These are phyloP conservation scores for Grifola frondosa DNA, from an alignment of 1,284 basidiomycete species.

Conservation along the genomic window DNA sequence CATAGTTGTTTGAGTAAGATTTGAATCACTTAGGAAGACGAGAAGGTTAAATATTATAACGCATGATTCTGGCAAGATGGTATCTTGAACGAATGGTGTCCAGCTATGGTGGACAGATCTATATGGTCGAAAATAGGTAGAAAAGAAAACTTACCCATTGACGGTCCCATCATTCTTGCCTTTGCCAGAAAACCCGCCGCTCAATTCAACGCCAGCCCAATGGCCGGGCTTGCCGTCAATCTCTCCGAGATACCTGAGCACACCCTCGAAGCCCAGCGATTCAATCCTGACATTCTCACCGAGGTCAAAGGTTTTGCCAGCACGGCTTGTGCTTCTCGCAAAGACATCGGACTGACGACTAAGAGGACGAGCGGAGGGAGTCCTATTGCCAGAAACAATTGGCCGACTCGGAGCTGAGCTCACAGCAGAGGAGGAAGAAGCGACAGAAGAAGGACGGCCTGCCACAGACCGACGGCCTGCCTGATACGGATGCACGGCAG, in stretches of 20 bases:
- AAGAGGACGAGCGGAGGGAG: constrained; percentile 48
- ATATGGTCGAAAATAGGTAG: background rate
- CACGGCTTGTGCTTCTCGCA: constrained; percentile 44
- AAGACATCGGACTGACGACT: constrained; percentile 65
- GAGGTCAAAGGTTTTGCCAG: constrained; percentile 53
- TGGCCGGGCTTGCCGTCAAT: constrained; percentile 84
- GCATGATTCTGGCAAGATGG: background rate
- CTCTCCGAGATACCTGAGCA: constrained; percentile 74
- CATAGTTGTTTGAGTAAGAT: background rate
- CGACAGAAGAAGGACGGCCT: constrained; percentile 36
- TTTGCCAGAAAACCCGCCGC: constrained; percentile 82
- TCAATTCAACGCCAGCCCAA: constrained; percentile 92
- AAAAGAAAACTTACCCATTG: constrained; percentile 62
- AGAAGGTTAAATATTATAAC: background rate
- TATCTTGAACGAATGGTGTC: background rate
- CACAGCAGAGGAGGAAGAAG: constrained; percentile 39
- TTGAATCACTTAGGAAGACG: background rate
- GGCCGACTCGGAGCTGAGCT: constrained; percentile 51
- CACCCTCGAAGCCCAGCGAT: constrained; percentile 83
- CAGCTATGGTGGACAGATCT: background rate
- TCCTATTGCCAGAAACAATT: constrained; percentile 45
- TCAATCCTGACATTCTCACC: constrained; percentile 85
- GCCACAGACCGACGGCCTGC: constrained; percentile 42
- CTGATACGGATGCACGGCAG: constrained; percentile 28
- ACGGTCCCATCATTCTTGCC: constrained; percentile 96